These are phyloP conservation scores for Adansonia digitata DNA, from an alignment of 345 rosid genomes.

Conservation along the genomic window DNA sequence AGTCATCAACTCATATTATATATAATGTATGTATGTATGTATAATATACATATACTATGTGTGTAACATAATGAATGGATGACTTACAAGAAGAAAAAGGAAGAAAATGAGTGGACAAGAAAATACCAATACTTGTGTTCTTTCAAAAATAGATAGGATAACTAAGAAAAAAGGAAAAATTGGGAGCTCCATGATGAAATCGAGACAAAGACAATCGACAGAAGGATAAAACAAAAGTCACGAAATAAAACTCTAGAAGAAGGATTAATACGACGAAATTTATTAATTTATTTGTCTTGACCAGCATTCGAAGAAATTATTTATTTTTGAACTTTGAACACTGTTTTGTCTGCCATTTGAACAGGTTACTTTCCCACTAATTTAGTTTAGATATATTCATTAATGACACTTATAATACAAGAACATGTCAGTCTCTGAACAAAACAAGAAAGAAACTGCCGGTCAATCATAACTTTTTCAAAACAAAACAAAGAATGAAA, in stretches of 20 bases:
- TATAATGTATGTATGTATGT: background rate
- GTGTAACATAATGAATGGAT: too few species aligned
- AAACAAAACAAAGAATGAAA: too few species aligned
- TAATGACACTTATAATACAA: background rate
- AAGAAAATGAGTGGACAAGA: too few species aligned
- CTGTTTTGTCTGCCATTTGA: conserved; percentile 21
- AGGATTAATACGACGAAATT: background rate
- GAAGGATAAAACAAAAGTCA: background rate
- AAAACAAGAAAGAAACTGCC: too few species aligned
- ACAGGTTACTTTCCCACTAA: conserved; percentile 9
- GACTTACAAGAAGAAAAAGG: too few species aligned
- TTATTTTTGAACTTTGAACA: conserved; percentile 11
- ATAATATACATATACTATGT: background rate
- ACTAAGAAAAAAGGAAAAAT: background rate
- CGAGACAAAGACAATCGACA: background rate
- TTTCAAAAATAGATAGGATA: background rate
- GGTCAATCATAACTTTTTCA: too few species aligned
- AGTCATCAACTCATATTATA: background rate
- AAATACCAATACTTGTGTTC: background rate
- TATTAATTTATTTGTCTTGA: background rate
- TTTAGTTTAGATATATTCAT: background rate
- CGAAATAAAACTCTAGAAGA: background rate
- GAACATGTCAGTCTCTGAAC: background rate
- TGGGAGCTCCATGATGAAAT: background rate
- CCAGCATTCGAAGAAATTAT: background rate